These are phyloP conservation scores for Colletotrichum lini DNA, from an alignment of 2,329 filamentous ascomycete genomes.

Conservation along the genomic window DNA sequence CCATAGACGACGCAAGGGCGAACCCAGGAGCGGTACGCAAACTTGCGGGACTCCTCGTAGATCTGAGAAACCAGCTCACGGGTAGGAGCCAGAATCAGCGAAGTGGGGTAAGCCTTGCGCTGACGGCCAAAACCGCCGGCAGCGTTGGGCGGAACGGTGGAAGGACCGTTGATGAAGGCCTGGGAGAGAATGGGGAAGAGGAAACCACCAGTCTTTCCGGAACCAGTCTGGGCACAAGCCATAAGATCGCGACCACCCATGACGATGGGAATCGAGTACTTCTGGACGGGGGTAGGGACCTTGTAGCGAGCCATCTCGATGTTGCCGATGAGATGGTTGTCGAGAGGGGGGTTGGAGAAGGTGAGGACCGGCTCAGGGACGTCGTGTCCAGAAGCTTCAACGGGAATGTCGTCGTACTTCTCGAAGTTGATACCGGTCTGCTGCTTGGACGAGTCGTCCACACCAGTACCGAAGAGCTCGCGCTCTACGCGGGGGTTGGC, in stretches of 20 bases:
- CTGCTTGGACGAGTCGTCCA: conserved; percentile 94
- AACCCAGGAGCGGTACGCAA: conserved; percentile 98
- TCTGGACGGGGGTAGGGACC: conserved; percentile 96
- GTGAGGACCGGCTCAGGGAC: conserved; percentile 92
- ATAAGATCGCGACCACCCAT: conserved; percentile 98
- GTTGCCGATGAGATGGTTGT: conserved; percentile 93
- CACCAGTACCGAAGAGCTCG: conserved; percentile 87
- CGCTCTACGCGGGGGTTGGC: conserved; percentile 91
- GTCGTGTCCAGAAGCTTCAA: conserved; percentile 94
- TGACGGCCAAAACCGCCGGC: conserved; percentile 87
- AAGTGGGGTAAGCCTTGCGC: conserved; percentile 98
- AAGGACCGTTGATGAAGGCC: conserved; percentile 91
- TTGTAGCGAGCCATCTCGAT: conserved; percentile 96
- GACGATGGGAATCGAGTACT: conserved; percentile 99
- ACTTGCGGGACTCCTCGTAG: conserved; percentile 97
- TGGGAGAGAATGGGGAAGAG: conserved; percentile 99
- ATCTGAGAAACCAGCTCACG: conserved; percentile 99
- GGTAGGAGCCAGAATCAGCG: conserved; percentile 94
- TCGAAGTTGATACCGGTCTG: conserved; percentile 99
- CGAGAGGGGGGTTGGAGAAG: conserved; percentile 95
- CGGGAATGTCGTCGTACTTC: conserved; percentile 99
- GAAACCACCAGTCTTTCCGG: conserved; percentile 99
- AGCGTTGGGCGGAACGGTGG: conserved; percentile 73
- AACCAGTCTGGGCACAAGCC: conserved; percentile 99
- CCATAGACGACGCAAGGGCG: conserved; percentile 98